Base-by-base conservation (phyloP, 768 basidiomycete genomes). In the Russula virescens region DNA sequence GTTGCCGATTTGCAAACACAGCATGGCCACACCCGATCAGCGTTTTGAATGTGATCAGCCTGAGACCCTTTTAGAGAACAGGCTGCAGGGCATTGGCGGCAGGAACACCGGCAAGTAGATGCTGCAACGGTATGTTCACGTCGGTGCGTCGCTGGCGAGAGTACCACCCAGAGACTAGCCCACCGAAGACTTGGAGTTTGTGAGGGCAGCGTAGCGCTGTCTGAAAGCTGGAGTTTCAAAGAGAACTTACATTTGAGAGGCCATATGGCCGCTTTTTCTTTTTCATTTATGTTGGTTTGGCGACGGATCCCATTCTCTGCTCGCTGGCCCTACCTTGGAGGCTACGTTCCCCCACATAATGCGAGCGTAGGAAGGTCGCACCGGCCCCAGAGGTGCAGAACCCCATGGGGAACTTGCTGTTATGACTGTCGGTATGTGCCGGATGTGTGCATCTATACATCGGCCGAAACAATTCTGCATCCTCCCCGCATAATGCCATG, bases 1-100 rank as follows among this genome's bases (percentile, higher is more conserved):
- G 97, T 73, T 99, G 96, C 56, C 84, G 81, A 98, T 98, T 98
- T 38, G 89, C 79, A 69, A 98, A 98, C 75, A 98, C 97, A 35
- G 83, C 83, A 69, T 98, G 97, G 1, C 92, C 94, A 67, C 89
- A 91, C 2, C 96, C 96, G 40, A 98, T 83, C 11, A 98, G 81
- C 5, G 85, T 77, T 74, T 98, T 98, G 79, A 98, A 93, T 65
- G 83, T 84, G 1, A 79, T 78, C 0, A 96, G 97, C 47, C 83
- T 82, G 46, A 99, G 73, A 0, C 97, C 97, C 25, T 82, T 83
- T 71, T 98, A 96, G 77, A 91, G 94, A 5, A 82, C 78, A 0
- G 83, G 56, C 56, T 38, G 56, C 6, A 46, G 81, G 9, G 70
- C 38, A 11, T 38, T 3, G 9, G 26, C 18, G 1, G 7, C 42